Percentiles rank a stretch among this genome's conserved stretches.
phyloP scores from a whole-genome alignment of 345 rosid species.

The Nephelium lappaceum region DNA sequence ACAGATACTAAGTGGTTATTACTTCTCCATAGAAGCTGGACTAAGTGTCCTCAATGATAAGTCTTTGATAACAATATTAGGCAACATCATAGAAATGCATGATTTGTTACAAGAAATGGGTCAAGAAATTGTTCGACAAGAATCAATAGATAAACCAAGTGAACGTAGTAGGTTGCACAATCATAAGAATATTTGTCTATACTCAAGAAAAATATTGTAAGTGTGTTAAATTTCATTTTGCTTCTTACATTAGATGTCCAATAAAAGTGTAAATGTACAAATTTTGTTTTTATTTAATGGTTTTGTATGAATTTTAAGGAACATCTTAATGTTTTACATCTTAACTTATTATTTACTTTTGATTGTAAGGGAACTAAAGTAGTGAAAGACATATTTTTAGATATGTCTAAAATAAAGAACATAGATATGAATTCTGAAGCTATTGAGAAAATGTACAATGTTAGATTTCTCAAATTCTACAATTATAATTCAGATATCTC shows the following conservation, averaged over 20 bases:
- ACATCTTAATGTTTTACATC: background rate
- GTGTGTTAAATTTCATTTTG: background rate
- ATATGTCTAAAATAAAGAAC: constrained; percentile 16
- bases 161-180: constrained; percentile 14
- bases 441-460: constrained; percentile 10
- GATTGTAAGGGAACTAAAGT: background rate
- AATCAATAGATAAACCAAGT: background rate
- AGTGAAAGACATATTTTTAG: constrained; percentile 11
- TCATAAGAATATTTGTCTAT: constrained; percentile 9
- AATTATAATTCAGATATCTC: background rate
- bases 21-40: background rate
- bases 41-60: constrained; percentile 27
- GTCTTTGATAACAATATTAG: constrained; percentile 29
- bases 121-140: constrained; percentile 10
- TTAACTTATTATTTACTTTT: background rate
- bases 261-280: background rate
- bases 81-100: constrained; percentile 32
- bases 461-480: constrained; percentile 14
- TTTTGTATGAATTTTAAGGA: background rate
- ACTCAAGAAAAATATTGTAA: background rate
- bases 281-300: background rate
- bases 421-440: background rate
- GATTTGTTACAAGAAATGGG: constrained; percentile 42
- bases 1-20: constrained; percentile 18
- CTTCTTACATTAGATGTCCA: background rate